A percentile compares a stretch with the other conserved stretches of the same genome.
These are phyloP conservation scores for Sphaceloma murrayae DNA, from an alignment of 2,329 filamentous ascomycete species.

Conservation along the genomic window DNA sequence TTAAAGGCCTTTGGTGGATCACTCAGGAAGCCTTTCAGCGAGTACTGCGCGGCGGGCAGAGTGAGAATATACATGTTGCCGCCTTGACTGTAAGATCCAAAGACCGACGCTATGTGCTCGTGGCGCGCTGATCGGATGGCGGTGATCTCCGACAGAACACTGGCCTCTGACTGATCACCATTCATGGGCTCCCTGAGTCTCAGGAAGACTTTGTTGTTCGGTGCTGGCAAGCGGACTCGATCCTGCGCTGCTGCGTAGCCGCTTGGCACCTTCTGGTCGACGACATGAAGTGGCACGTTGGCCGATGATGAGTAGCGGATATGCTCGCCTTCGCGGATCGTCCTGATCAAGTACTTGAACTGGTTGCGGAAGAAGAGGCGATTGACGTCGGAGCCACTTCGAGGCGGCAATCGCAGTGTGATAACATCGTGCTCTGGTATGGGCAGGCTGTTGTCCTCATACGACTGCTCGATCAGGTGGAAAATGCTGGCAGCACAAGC, in stretches of 20 bases:
- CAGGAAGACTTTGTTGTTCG: slow-evolving; percentile 10
- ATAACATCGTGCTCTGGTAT: slow-evolving; percentile 50
- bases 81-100: slow-evolving; percentile 59
- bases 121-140: slow-evolving; percentile 32
- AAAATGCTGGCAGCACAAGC: slow-evolving; percentile 66
- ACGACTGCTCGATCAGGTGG: slow-evolving; percentile 62
- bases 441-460: slow-evolving; percentile 67
- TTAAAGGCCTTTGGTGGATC: slow-evolving; percentile 48
- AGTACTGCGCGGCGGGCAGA: slow-evolving; percentile 56
- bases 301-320: slow-evolving; percentile 27
- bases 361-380: slow-evolving; percentile 61
- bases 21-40: slow-evolving; percentile 56
- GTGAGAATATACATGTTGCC: slow-evolving; percentile 56
- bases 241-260: slow-evolving; percentile 4
- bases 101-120: slow-evolving; percentile 59
- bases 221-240: neutral
- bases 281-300: slow-evolving; percentile 6
- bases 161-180: slow-evolving; percentile 9
- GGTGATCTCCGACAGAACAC: slow-evolving; percentile 5
- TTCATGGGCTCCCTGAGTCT: slow-evolving; percentile 3
- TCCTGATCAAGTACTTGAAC: slow-evolving; percentile 57
- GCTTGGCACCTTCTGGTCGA: slow-evolving; percentile 6
- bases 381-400: slow-evolving; percentile 31
- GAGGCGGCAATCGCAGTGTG: slow-evolving; percentile 4
- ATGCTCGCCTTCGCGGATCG: slow-evolving; percentile 52